Conservation (phyloP, 345 rosid species). For the Salix viminalis region DNA sequence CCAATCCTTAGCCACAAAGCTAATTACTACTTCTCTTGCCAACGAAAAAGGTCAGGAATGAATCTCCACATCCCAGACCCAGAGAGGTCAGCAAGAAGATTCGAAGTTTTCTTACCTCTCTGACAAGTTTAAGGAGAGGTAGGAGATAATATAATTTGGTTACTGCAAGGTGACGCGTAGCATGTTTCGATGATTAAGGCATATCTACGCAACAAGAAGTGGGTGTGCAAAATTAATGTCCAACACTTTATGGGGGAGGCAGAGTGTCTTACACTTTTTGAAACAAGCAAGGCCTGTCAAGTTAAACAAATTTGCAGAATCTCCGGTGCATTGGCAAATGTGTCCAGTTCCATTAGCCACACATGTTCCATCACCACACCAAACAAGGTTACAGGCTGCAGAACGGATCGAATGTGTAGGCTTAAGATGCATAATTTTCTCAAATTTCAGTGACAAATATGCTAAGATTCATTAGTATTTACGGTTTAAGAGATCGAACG, state of each 20-base stretch:
- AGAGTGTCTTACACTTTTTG: conserved; percentile 25
- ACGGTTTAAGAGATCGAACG: conserved; percentile 13
- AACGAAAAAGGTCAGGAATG: background rate
- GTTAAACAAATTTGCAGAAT: conserved; percentile 23
- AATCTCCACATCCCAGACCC: background rate
- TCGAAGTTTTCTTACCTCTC: background rate
- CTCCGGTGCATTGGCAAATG: conserved; percentile 34
- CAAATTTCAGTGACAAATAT: background rate
- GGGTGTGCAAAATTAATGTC: background rate
- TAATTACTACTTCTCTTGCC: background rate
- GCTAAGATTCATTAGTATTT: background rate
- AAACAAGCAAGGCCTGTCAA: conserved; percentile 22
- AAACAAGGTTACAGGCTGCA: conserved; percentile 34
- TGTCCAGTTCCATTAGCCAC: conserved; percentile 19
- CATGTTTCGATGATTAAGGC: background rate
- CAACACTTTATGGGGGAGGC: background rate
- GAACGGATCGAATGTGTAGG: background rate
- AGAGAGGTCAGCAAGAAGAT: background rate
- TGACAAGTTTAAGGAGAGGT: background rate
- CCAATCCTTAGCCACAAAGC: too few species aligned
- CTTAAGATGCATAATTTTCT: background rate
- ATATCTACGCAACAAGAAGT: background rate
- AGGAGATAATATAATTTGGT: background rate
- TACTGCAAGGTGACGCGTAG: background rate
- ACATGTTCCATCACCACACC: conserved; percentile 48